Conservation (phyloP, 176 grass and related monocot species). For the Alopecurus myosuroides region DNA sequence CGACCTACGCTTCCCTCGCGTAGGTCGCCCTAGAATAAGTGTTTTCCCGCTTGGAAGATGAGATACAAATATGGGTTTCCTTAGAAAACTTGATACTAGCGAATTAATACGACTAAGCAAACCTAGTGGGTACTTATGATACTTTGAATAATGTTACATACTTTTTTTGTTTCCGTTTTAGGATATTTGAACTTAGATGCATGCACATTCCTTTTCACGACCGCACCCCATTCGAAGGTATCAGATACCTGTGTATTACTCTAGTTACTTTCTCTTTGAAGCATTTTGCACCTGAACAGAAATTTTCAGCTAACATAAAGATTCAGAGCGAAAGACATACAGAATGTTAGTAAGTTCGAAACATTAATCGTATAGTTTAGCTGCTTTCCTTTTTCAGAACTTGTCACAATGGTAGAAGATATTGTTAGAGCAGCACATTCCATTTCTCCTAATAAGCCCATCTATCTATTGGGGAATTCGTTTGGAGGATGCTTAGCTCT, state of each 20-base stretch:
- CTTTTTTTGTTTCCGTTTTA: constrained; percentile 4
- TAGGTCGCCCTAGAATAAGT: too few relatives aligned
- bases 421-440: constrained; percentile 43
- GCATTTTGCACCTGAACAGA: not conserved
- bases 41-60: too few relatives aligned
- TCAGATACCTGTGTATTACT: not conserved
- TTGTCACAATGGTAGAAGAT: constrained; percentile 68
- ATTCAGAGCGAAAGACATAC: not conserved
- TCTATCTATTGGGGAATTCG: constrained; percentile 73
- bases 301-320: not conserved
- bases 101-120: not conserved
- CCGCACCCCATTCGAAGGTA: constrained; percentile 66
- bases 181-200: constrained; percentile 71
- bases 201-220: constrained; percentile 67
- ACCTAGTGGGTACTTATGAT: not conserved
- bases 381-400: constrained; percentile 47
- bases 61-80: not conserved
- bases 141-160: not conserved
- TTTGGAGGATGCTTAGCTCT: constrained; percentile 85
- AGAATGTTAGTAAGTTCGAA: not conserved
- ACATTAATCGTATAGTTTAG: constrained; percentile 23
- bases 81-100: not conserved
- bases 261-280: not conserved
- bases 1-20: too few relatives aligned
- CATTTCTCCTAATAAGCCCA: constrained; percentile 53